Base-by-base conservation (phyloP, 106 monocot species). In the Allium sativum region DNA sequence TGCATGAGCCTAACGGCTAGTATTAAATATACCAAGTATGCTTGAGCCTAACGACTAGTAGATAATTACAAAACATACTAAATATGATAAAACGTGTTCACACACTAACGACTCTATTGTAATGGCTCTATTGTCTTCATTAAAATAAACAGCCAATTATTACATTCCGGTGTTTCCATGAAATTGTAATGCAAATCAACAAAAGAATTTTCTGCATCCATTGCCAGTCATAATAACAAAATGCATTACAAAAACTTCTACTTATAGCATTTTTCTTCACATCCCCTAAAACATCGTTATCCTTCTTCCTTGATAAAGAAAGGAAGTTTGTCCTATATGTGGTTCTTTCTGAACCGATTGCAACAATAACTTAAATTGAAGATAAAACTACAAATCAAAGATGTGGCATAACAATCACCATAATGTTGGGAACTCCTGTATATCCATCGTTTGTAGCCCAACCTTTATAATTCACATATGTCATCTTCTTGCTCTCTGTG, bases 151-250 rank as follows among this genome's bases (percentile, higher is more conserved):
- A 31, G 5, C 31, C 7, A 14, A 59, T 21, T 4, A 14, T 61
- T 87, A 88, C 96, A 78, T 81, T 82, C 77, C 61, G 82, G 66
- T 98, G 98, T 60, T 66, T 87, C 98, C 91, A 98, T 8, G 78
- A 68, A 53, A 88, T 79, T 15, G 65, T 47, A 20, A 83, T 15
- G 53, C 72, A 80, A 44, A 71, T 58, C 48, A 88, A 46, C 41
- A 92, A 55, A 48, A 98, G 66, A 40, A 88, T 12, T 57, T 91
- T 98, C 73, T 88, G 78, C 42, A 85, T 69, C 84, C 84, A 74
- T 19, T 82, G 79, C 18, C 71, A 45, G 7, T 76, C 56, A 70
- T 58, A 68, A 31, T 72, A 68, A 20, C 12, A 20, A 55, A 55
- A 44, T 12, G 63, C 67, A 54, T 52, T 62, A 13, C 18, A 67